Evolutionary conservation across 129 eudicot genomes (phyloP).

Genomic region (Lactuca sativa): DNA sequence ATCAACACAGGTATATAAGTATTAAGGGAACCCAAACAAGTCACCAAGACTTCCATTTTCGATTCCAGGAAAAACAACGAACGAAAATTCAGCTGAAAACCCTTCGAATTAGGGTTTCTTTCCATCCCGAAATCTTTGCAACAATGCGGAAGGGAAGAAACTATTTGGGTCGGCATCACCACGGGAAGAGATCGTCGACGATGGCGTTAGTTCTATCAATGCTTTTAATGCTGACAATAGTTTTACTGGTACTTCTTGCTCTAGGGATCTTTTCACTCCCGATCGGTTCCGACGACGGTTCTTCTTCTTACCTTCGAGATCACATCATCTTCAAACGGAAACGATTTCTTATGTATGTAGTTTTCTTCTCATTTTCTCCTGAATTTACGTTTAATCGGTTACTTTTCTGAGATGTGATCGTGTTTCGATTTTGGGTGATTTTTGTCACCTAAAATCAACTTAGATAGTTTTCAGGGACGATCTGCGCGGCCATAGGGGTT

Average conservation of each 20-base stretch:
- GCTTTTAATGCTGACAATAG: constrained; percentile 76
- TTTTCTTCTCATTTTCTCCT: background rate
- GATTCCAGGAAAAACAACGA: background rate
- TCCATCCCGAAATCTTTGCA: background rate
- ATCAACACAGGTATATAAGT: background rate
- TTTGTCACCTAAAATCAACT: constrained; percentile 1
- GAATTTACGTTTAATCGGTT: background rate
- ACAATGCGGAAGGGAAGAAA: constrained; percentile 62
- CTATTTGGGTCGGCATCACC: constrained; percentile 55
- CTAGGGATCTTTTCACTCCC: constrained; percentile 91
- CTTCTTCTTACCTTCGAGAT: constrained; percentile 36
- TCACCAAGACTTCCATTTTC: constrained; percentile 13
- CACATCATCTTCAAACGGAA: constrained; percentile 58
- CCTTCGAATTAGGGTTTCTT: constrained; percentile 23
- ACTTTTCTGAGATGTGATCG: constrained; percentile 3
- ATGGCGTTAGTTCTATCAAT: constrained; percentile 65
- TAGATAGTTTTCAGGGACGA: background rate
- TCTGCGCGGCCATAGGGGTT: background rate
- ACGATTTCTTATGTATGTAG: constrained; percentile 44
- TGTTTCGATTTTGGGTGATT: background rate
- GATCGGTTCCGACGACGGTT: constrained; percentile 40
- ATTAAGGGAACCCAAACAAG: background rate
- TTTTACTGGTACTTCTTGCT: constrained; percentile 78
- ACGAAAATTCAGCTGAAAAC: constrained; percentile 25
- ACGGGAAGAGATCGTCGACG: constrained; percentile 78